Conservation (phyloP, 441 rosid genomes). For the Eruca vesicaria region DNA sequence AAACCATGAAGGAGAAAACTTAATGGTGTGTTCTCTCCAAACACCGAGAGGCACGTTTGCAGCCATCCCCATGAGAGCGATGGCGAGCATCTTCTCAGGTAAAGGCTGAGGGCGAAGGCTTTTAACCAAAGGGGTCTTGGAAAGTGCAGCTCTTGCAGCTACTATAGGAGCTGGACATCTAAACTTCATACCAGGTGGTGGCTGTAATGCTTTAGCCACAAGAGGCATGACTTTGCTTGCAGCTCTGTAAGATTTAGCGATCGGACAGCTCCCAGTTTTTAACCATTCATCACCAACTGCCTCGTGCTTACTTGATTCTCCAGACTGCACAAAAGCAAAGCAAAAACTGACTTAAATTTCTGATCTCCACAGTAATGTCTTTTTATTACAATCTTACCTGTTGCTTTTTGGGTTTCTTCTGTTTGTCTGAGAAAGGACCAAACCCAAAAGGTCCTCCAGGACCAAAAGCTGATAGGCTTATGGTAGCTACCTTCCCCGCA, state of each 20-base stretch:
- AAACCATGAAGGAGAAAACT: conserved; percentile 82
- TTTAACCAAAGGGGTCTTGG: conserved; percentile 62
- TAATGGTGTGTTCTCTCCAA: conserved; percentile 82
- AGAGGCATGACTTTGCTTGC: conserved; percentile 68
- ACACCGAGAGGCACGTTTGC: conserved; percentile 72
- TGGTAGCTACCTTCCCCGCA: conserved; percentile 71
- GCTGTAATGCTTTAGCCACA: conserved; percentile 57
- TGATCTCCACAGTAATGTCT: not conserved
- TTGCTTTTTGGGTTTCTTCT: conserved; percentile 48
- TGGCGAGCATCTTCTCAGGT: conserved; percentile 73
- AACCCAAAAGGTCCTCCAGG: conserved; percentile 62
- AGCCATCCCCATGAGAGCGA: conserved; percentile 83
- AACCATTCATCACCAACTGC: conserved; percentile 74
- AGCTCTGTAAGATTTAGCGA: conserved; percentile 81
- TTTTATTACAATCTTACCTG: conserved; percentile 19
- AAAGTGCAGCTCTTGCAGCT: conserved; percentile 82
- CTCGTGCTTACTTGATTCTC: conserved; percentile 56
- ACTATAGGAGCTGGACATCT: conserved; percentile 78
- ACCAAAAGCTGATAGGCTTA: conserved; percentile 74
- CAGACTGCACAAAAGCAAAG: conserved; percentile 38
- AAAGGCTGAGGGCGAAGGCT: conserved; percentile 75
- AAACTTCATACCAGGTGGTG: conserved; percentile 57
- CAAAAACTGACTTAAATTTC: not conserved
- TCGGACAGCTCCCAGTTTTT: conserved; percentile 74
- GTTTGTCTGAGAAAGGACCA: conserved; percentile 54